Evolutionary conservation across 176 grass and related monocot genomes (phyloP), one percentile per base, ranked within the genome.

Genomic region (Oryza meridionalis): DNA sequence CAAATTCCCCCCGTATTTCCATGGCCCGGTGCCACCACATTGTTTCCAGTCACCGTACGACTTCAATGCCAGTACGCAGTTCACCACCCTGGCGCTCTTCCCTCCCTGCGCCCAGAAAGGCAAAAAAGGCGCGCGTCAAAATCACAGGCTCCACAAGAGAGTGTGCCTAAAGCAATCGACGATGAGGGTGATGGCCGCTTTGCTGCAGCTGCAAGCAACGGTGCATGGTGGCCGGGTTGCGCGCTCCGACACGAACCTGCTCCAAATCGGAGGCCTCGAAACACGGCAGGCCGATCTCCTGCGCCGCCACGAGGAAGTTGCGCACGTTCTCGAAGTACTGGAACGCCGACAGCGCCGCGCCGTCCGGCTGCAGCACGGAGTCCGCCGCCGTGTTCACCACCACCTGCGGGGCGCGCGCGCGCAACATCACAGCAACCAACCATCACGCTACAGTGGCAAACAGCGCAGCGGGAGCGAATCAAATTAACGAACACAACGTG

Each of bases 281-380:
- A 29, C 90, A 90, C 21, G 96, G 96, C 55, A 99, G 72, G 38
- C 90, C 93, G 74, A 99, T 88, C 47, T 96, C 93, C 89, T 94
- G 93, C 81, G 89, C 89, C 64, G 93, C 88, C 44, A 92, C 91
- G 55, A 99, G 96, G 84, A 99, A 99, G 77, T 99, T 99, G 78
- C 96, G 94, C 74, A 99, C 93, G 78, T 99, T 99, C 92, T 99
- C 96, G 85, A 99, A 99, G 86, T 99, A 99, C 81, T 99, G 96
- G 90, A 88, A 96, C 44, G 93, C 96, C n/a, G 88, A 99, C 75
- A 99, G 78, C 26, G 96, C 96, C n/a, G 96, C 91, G 55, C 93
- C 96, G 88, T 99, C 96, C 22, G 89, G 80, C 77, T 94, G 94
- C 76, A 94, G 87, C 69, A 96, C 79, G 40, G 96, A 85, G 67